phyloP scores from a whole-genome alignment of 2,329 filamentous ascomycete species.

The Myriosclerotinia curreyana region DNA sequence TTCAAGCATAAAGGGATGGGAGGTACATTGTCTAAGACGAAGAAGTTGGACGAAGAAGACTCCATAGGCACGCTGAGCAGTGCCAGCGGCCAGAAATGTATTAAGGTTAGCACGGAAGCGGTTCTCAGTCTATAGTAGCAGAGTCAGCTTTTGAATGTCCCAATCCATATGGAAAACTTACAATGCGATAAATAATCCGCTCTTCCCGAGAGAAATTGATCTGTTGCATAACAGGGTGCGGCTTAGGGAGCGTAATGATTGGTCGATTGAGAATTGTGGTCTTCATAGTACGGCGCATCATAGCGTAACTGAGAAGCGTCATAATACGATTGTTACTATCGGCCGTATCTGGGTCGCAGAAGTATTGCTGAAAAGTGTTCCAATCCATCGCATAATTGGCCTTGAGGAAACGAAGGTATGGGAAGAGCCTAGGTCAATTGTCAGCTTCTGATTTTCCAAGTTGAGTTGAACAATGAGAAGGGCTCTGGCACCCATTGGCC shows the following conservation, averaged over 20 bases:
- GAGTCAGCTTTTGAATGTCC: constrained; percentile 21
- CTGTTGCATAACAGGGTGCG: constrained; percentile 44
- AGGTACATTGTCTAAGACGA: constrained; percentile 37
- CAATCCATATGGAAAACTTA: constrained; percentile 42
- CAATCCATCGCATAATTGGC: constrained; percentile 35
- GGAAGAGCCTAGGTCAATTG: constrained; percentile 32
- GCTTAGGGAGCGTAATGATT: constrained; percentile 52
- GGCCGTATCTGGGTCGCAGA: constrained; percentile 33
- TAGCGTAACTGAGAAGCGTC: constrained; percentile 41
- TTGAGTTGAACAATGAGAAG: background rate
- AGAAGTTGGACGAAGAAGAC: constrained; percentile 38
- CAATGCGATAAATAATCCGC: constrained; percentile 51
- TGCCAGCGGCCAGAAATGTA: constrained; percentile 28
- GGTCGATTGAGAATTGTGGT: constrained; percentile 52
- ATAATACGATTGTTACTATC: constrained; percentile 31
- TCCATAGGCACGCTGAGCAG: constrained; percentile 29
- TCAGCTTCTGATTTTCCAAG: constrained; percentile 16
- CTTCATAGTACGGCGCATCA: constrained; percentile 54
- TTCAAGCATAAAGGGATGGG: constrained; percentile 39
- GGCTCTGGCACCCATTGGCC: background rate
- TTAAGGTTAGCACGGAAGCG: constrained; percentile 36
- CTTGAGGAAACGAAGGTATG: constrained; percentile 38
- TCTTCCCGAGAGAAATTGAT: constrained; percentile 53
- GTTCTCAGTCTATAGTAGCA: constrained; percentile 41
- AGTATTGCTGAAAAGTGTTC: constrained; percentile 35